phyloP scores from a whole-genome alignment of 345 rosid species.

The Moringa oleifera region DNA sequence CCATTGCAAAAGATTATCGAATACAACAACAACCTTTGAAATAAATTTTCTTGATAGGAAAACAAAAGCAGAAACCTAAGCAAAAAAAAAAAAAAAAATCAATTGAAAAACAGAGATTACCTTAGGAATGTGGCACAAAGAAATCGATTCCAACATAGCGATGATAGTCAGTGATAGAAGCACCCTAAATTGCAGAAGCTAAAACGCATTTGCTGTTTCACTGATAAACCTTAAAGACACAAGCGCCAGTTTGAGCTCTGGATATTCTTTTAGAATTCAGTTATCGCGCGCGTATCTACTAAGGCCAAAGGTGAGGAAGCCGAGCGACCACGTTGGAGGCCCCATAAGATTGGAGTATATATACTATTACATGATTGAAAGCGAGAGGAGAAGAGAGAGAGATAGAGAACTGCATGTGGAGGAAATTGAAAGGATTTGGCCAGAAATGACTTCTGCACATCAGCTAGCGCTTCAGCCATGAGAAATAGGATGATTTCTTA shows the following conservation, averaged over 20 bases:
- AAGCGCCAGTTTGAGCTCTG: not conserved
- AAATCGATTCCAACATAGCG: constrained; percentile 49
- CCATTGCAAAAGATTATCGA: not conserved
- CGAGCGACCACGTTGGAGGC: constrained; percentile 29
- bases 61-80: not conserved
- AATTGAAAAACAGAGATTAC: constrained; percentile 17
- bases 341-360: constrained; percentile 10
- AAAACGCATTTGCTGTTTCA: constrained; percentile 24
- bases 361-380: not conserved
- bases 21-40: too few species aligned
- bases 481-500: too few species aligned
- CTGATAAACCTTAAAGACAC: constrained; percentile 17
- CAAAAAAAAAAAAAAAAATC: constrained; percentile 10
- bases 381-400: constrained; percentile 17
- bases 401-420: not conserved
- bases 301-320: constrained; percentile 24
- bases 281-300: constrained; percentile 1
- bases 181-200: constrained; percentile 3
- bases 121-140: constrained; percentile 44
- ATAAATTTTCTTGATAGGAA: too few species aligned
- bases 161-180: constrained; percentile 1
- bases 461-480: too few species aligned
- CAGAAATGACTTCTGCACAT: too few species aligned
- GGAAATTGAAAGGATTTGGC: not conserved
- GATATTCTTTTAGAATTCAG: constrained; percentile 3